phyloP scores from a whole-genome alignment of 768 basidiomycete genomes.

The Suillus fuscotomentosus region DNA sequence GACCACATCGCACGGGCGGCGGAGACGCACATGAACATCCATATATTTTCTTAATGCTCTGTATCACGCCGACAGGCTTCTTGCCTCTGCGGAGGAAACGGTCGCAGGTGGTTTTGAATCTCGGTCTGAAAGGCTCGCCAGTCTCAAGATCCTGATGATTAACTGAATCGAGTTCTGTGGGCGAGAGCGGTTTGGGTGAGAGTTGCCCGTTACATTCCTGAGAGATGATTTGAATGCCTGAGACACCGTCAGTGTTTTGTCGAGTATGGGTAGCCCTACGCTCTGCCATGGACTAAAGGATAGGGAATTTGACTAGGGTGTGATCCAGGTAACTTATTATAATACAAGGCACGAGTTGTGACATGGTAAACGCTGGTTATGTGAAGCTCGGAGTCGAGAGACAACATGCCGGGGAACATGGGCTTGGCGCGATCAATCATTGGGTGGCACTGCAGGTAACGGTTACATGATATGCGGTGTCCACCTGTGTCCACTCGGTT shows the following conservation, averaged over 20 bases:
- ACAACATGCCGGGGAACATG: not conserved
- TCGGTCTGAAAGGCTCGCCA: not conserved
- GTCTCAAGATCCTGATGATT: not conserved
- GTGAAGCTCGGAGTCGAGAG: not conserved
- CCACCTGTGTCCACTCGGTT: too few relatives aligned
- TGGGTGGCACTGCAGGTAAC: not conserved
- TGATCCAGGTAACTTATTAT: not conserved
- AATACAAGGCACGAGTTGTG: not conserved
- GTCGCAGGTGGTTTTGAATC: conserved; percentile 4
- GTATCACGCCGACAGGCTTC: conserved; percentile 38
- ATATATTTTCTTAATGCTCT: conserved; percentile 45
- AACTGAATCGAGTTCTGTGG: not conserved
- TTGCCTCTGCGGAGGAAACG: conserved; percentile 34
- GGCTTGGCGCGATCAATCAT: not conserved
- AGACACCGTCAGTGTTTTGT: not conserved
- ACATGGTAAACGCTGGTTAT: not conserved
- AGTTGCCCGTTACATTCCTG: not conserved
- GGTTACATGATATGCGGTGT: not conserved
- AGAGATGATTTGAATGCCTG: not conserved
- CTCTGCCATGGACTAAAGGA: conserved; percentile 2
- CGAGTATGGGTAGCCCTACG: not conserved
- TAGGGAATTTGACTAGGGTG: not conserved
- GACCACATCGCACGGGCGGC: not conserved
- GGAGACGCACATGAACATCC: conserved; percentile 52
- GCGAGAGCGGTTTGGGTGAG: not conserved